Evolutionary conservation across 495 filamentous ascomycete species (phyloP).

Genomic region (Tirmania nivea): DNA sequence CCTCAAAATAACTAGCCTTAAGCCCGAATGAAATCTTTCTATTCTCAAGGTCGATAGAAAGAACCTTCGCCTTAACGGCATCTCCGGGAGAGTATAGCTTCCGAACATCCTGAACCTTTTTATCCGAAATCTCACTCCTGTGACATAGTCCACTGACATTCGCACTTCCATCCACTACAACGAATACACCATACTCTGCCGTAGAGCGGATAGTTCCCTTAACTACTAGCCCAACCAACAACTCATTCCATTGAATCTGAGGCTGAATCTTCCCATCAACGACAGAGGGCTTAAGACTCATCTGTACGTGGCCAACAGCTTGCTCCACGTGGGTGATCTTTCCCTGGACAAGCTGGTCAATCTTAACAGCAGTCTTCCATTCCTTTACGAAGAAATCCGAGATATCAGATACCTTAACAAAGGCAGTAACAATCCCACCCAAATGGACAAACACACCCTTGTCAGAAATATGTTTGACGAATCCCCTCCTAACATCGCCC

Average conservation of each 20-base stretch:
- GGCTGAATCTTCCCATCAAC: constrained; percentile 50
- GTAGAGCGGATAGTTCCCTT: constrained; percentile 82
- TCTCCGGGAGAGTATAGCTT: constrained; percentile 77
- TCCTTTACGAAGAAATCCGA: constrained; percentile 84
- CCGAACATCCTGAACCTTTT: constrained; percentile 50
- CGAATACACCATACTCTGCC: constrained; percentile 84
- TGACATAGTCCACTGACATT: constrained; percentile 89
- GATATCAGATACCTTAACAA: constrained; percentile 63
- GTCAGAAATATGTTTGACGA: constrained; percentile 68
- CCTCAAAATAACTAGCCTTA: constrained; percentile 75
- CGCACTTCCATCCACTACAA: constrained; percentile 59
- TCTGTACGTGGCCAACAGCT: constrained; percentile 45
- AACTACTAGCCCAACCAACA: constrained; percentile 56
- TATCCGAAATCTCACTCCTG: constrained; percentile 69
- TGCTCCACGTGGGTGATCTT: constrained; percentile 48
- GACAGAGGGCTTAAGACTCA: constrained; percentile 68
- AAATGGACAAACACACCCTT: constrained; percentile 68
- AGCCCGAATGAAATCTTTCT: constrained; percentile 68
- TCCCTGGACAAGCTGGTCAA: constrained; percentile 74
- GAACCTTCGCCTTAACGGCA: constrained; percentile 66
- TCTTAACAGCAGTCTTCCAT: constrained; percentile 74
- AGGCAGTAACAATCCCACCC: constrained; percentile 56
- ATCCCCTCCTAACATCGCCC: constrained; percentile 68
- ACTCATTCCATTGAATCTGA: constrained; percentile 42
- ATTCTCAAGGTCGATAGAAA: constrained; percentile 51